Evolutionary conservation across 2,329 filamentous ascomycete species (phyloP), one percentile per base, ranked within the genome.

Genomic region (Alternaria angustiovoidea): DNA sequence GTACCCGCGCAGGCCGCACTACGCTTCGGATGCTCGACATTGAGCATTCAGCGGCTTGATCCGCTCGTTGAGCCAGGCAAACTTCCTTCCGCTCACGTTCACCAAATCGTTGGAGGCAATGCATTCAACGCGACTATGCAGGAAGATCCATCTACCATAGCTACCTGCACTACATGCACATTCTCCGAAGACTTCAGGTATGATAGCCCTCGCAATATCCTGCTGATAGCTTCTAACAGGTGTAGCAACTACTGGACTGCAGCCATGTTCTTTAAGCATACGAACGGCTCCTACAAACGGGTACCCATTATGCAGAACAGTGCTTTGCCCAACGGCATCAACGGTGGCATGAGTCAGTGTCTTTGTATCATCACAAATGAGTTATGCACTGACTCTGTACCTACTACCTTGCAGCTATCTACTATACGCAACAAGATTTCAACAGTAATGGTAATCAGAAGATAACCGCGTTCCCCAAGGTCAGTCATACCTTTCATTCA

Each of bases 381-480:
- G 22, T n/a, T n/a, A 42, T 12, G 28, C 11, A 32, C 36, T 52
- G 1, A 52, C 1, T 22, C 11, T 7, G 3, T 49, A 1, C 22
- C 14, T n/a, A 24, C 32, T 16, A 24, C 20, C 6, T 12, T 20
- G 32, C 46, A 49, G 46, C 73, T 1, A 64, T 75, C 22, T 75
- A 75, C 54, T 75, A 75, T 34, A 75, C 72, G 1, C 68, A 75
- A 57, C 67, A 75, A 44, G 74, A 76, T 47, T 80, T 81, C 61
- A 70, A 68, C 59, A 44, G 20, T 16, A 72, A 75, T 26, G 69
- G 70, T 8, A 59, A 71, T 22, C 54, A 70, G 20, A 53, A 67
- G 16, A 72, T 73, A 41, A 72, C 67, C 4, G 66, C 69, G 0
- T 70, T 75, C 39, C 61, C 60, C 44, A 70, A 71, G 8, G 71